Evolutionary conservation across 164 flowering plant genomes (phyloP), one percentile per base, ranked within the genome.

Genomic region (Malania oleifera): DNA sequence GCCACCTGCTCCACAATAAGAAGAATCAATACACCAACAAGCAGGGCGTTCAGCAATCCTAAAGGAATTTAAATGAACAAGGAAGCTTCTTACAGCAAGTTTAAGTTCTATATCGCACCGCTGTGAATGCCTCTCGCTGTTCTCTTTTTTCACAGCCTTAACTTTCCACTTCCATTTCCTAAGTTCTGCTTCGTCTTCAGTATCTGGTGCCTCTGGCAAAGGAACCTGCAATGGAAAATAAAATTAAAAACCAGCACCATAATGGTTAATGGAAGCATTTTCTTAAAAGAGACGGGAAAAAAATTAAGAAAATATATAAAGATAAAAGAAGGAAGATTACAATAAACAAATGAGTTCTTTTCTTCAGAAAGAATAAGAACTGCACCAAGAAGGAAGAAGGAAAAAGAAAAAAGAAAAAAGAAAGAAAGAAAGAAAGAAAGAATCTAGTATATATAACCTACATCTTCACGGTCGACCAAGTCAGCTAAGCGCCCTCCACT

Each of bases 101-200:
- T 93, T 93, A 56, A 93, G 95, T 73, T 88, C 99, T 52, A 78
- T 52, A 66, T 90, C 92, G 63, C 99, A 93, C 8, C 95, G 85
- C 63, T 81, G 95, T 29, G 96, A 83, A 78, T 90, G 91, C 62
- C 84, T 78, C 79, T 93, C 96, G 34, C 71, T 78, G 63, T 93
- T 93, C 68, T 82, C 83, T 70, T 88, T 93, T 68, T 81, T 86
- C 23, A 62, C 78, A 46, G 64, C 46, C 60, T 72, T 86, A 8
- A 83, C 61, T 68, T 84, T 82, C 97, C 99, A 90, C 70, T 73
- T 93, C 99, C 99, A 93, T 59, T 83, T 85, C 69, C 61, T 75
- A 20, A 76, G 67, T 65, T 71, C 73, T 51, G 76, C 60, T 71
- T 83, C 92, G 64, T 90, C 96, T 55, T 88, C 93, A 31, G 89